Conservation (phyloP, 331 rosid species). For the Phaseolus coccineus region DNA sequence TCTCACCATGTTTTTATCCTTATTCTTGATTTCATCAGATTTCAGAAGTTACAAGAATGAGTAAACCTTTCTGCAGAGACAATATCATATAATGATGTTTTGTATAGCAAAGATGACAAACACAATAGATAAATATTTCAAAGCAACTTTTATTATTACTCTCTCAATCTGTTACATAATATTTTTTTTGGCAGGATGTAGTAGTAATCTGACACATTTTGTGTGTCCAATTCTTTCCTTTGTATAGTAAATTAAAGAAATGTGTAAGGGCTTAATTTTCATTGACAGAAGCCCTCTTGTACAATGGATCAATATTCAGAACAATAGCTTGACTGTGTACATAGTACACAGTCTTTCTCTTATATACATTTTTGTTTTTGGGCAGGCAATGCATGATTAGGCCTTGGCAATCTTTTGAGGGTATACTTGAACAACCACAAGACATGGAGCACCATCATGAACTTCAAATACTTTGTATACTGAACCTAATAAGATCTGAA, state of each 20-base stretch:
- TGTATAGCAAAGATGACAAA: neutral
- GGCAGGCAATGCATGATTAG: conserved; percentile 26
- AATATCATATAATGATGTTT: neutral
- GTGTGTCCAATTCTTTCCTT: conserved; percentile 16
- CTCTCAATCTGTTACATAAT: conserved; percentile 44
- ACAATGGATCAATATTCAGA: conserved; percentile 45
- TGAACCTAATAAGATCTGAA: conserved; percentile 33
- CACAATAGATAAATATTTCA: neutral
- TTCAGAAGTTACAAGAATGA: neutral
- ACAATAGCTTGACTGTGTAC: conserved; percentile 49
- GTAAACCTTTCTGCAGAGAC: neutral
- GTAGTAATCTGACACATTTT: conserved; percentile 21
- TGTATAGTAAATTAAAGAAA: conserved; percentile 21
- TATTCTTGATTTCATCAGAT: neutral
- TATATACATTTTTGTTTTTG: conserved; percentile 49
- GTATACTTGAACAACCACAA: conserved; percentile 39
- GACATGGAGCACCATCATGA: conserved; percentile 35
- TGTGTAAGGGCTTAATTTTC: conserved; percentile 39
- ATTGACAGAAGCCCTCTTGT: conserved; percentile 33
- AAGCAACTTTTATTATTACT: conserved; percentile 38
- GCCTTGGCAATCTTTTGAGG: conserved; percentile 39
- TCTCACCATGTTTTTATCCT: neutral
- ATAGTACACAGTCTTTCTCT: conserved; percentile 46
- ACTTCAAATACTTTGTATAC: conserved; percentile 30
- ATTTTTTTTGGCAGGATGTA: conserved; percentile 28